phyloP scores from a whole-genome alignment of 2,329 filamentous ascomycete genomes.

The Neoscytalidium dimidiatum region DNA sequence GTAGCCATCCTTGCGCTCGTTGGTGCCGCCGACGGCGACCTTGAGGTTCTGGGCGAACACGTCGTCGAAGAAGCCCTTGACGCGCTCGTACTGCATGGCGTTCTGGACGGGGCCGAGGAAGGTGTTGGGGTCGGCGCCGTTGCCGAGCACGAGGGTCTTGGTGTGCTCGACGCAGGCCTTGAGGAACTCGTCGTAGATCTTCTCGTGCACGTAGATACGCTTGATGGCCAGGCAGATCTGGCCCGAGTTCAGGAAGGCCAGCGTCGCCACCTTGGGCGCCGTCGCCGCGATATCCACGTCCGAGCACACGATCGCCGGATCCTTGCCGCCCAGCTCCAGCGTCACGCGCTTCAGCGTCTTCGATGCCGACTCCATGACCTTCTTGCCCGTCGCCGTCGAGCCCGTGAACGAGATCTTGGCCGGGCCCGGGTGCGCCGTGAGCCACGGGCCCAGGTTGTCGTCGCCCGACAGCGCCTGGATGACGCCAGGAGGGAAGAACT shows the following conservation, averaged over 20 bases:
- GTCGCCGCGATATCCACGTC: conserved; percentile 49
- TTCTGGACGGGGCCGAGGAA: conserved; percentile 65
- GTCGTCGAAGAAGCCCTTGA: conserved; percentile 58
- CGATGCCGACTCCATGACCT: conserved; percentile 57
- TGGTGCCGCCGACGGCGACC: conserved; percentile 55
- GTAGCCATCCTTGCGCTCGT: conserved; percentile 48
- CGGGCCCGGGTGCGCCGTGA: conserved; percentile 60
- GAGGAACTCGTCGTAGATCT: conserved; percentile 59
- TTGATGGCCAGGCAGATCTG: conserved; percentile 51
- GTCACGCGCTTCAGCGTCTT: conserved; percentile 61
- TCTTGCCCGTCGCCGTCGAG: conserved; percentile 60
- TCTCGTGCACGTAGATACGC: conserved; percentile 62
- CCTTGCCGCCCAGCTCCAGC: conserved; percentile 65
- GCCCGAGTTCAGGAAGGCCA: conserved; percentile 53
- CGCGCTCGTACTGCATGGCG: conserved; percentile 63
- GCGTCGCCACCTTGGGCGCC: conserved; percentile 44
- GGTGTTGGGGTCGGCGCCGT: conserved; percentile 43
- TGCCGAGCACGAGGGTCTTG: conserved; percentile 42
- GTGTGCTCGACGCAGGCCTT: conserved; percentile 48
- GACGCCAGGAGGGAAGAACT: conserved; percentile 62
- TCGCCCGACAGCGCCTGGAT: conserved; percentile 62
- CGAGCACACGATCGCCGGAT: conserved; percentile 61
- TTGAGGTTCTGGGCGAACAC: conserved; percentile 57
- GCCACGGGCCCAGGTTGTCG: conserved; percentile 59
- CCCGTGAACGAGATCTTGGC: conserved; percentile 67